Conservation (phyloP, 768 basidiomycete genomes). For the Crepidotus variabilis region DNA sequence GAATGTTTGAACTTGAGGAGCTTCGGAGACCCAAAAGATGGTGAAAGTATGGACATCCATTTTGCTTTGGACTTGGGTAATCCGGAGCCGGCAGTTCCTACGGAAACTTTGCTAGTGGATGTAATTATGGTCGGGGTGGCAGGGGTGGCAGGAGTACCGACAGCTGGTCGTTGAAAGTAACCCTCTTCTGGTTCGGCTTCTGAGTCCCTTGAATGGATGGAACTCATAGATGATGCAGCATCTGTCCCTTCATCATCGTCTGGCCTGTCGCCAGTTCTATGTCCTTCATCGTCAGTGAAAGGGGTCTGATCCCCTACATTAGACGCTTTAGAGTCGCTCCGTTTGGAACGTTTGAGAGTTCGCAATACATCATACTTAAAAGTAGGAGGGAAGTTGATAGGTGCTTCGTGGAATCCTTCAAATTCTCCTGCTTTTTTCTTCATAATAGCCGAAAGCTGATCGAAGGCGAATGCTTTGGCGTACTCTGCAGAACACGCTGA, state of each 20-base stretch:
- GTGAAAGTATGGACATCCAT: conserved; percentile 18
- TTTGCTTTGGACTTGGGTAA: conserved; percentile 14
- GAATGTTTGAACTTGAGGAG: conserved; percentile 7
- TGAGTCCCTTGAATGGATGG: conserved; percentile 36
- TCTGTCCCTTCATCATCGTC: conserved; percentile 12
- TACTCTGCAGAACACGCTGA: conserved; percentile 51
- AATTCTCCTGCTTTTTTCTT: conserved; percentile 56
- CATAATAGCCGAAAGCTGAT: conserved; percentile 84
- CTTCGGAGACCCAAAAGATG: conserved; percentile 13
- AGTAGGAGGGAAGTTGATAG: conserved; percentile 85
- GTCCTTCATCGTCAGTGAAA: neutral
- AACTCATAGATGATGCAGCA: conserved; percentile 38
- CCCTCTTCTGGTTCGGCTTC: conserved; percentile 14
- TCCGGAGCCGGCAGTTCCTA: conserved; percentile 1
- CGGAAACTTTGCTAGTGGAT: conserved; percentile 10
- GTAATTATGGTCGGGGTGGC: conserved; percentile 10
- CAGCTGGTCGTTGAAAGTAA: conserved; percentile 27
- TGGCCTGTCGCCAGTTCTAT: conserved; percentile 24
- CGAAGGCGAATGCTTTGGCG: conserved; percentile 81
- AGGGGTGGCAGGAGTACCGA: conserved; percentile 15
- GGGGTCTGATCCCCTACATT: conserved; percentile 16
- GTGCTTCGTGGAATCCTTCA: conserved; percentile 73
- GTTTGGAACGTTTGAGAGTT: conserved; percentile 48
- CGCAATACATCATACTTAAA: conserved; percentile 88
- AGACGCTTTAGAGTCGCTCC: conserved; percentile 27